These are phyloP conservation scores for Trebouxia gelatinosa DNA, from an alignment of 163 green algal genomes.

Conservation along the genomic window DNA sequence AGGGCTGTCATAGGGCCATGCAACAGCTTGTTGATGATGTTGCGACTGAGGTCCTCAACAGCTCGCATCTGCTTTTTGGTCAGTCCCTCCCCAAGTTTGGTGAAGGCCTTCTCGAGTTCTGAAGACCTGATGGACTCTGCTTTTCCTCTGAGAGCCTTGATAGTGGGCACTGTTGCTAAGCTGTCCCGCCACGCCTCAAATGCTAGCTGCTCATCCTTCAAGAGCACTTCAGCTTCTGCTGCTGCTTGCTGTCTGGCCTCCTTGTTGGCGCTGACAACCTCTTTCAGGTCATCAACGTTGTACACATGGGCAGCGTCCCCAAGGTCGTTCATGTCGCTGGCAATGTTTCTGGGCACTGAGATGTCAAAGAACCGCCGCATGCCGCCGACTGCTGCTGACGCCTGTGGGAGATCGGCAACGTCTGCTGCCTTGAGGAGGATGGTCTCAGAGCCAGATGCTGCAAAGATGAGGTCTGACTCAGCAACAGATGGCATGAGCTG, in stretches of 20 bases:
- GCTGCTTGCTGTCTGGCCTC: constrained; percentile 81
- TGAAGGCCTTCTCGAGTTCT: constrained; percentile 94
- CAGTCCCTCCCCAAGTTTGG: constrained; percentile 87
- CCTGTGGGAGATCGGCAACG: constrained; percentile 65
- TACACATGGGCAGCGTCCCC: constrained; percentile 74
- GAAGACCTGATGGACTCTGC: constrained; percentile 85
- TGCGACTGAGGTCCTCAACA: constrained; percentile 93
- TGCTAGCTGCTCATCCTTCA: constrained; percentile 88
- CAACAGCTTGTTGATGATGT: constrained; percentile 99
- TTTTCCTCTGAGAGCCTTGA: constrained; percentile 73
- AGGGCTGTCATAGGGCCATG: constrained; percentile 98
- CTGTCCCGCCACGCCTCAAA: constrained; percentile 98
- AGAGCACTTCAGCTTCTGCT: constrained; percentile 87
- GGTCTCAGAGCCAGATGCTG: constrained; percentile 77
- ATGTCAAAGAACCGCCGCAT: constrained; percentile 98
- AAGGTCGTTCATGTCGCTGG: constrained; percentile 71
- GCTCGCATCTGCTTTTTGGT: constrained; percentile 94
- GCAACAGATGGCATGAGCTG: constrained; percentile 86
- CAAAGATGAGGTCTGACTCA: constrained; percentile 91
- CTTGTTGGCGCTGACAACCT: constrained; percentile 94
- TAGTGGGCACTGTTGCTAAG: constrained; percentile 98
- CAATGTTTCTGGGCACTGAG: constrained; percentile 95
- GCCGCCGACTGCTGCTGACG: constrained; percentile 68
- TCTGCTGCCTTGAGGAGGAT: constrained; percentile 87
- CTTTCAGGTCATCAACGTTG: constrained; percentile 99